A percentile compares a stretch with the other conserved stretches of the same genome.
These are phyloP conservation scores for Fusarium sp. DNA, from an alignment of 2,329 filamentous ascomycete species.

Conservation along the genomic window DNA sequence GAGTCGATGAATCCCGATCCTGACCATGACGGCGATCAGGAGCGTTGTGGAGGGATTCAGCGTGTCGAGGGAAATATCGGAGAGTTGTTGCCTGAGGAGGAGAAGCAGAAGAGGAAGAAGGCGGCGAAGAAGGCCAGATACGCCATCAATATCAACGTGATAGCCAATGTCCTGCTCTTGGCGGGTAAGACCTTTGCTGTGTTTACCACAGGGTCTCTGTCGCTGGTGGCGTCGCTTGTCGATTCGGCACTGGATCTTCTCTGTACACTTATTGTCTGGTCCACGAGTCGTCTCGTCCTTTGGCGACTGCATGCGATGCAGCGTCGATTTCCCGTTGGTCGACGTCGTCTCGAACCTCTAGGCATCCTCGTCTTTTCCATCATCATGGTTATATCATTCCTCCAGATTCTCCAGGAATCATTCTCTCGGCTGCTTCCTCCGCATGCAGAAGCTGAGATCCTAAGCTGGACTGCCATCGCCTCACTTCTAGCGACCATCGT, in stretches of 20 bases:
- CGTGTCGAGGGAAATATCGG: slow-evolving; percentile 47
- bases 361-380: slow-evolving; percentile 82
- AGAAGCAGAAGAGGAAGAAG: slow-evolving; percentile 43
- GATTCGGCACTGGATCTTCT: slow-evolving; percentile 82
- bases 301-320: slow-evolving; percentile 62
- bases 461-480: slow-evolving; percentile 45
- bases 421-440: slow-evolving; percentile 67
- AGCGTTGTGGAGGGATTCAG: slow-evolving; percentile 48
- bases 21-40: slow-evolving; percentile 49
- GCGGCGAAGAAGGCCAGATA: slow-evolving; percentile 51
- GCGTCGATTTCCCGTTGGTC: slow-evolving; percentile 78
- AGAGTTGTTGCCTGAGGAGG: slow-evolving; percentile 49
- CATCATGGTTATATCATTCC: slow-evolving; percentile 85
- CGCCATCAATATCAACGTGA: slow-evolving; percentile 85
- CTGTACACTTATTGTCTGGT: slow-evolving; percentile 82
- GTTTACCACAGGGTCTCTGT: slow-evolving; percentile 81
- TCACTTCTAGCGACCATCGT: slow-evolving; percentile 78
- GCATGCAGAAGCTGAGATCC: slow-evolving; percentile 61
- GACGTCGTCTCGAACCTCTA: slow-evolving; percentile 75
- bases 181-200: slow-evolving; percentile 79
- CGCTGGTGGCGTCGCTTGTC: slow-evolving; percentile 79
- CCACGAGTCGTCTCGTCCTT: slow-evolving; percentile 75
- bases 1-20: slow-evolving; percentile 51
- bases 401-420: slow-evolving; percentile 78
- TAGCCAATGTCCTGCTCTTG: slow-evolving; percentile 78